Conservation (phyloP, 352 stramenopile genomes). For the Globisporangium radiosum region DNA sequence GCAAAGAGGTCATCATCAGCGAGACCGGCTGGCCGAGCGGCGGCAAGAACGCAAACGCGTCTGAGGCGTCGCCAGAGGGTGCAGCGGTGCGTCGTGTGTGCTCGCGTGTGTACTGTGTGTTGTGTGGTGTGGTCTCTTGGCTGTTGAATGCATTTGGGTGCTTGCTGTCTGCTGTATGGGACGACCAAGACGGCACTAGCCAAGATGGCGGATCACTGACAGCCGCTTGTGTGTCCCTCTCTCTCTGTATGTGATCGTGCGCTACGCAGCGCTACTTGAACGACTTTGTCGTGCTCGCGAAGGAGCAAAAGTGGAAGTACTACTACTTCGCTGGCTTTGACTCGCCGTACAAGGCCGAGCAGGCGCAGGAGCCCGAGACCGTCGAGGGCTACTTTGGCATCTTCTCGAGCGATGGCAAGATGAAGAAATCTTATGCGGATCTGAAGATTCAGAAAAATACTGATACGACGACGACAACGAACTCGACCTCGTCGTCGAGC, state of each 20-base stretch:
- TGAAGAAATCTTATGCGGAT: constrained; percentile 59
- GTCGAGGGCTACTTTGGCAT: constrained; percentile 79
- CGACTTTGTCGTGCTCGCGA: constrained; percentile 68
- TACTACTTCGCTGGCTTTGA: constrained; percentile 87
- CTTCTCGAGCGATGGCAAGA: constrained; percentile 48
- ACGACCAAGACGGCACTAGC: no score
- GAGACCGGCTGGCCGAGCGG: constrained; percentile 77
- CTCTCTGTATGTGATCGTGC: background rate
- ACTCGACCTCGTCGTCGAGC: constrained; percentile 12
- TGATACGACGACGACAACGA: constrained; percentile 15
- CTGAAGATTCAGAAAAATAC: constrained; percentile 43
- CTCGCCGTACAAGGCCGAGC: constrained; percentile 67
- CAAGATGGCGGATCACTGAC: no score
- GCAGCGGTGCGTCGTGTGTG: constrained; percentile 28
- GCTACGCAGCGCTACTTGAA: constrained; percentile 52
- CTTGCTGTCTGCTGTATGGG: no score
- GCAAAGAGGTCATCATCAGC: constrained; percentile 76
- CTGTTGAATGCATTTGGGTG: no score
- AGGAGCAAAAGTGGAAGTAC: constrained; percentile 69
- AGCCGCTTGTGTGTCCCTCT: background rate
- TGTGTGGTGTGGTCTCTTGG: background rate
- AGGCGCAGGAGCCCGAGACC: constrained; percentile 36
- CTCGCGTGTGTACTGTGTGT: background rate
- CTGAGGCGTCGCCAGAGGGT: constrained; percentile 43
- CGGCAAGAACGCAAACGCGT: constrained; percentile 57